These are phyloP conservation scores for Saccharomyces cerevisiae DNA, from an alignment of 805 yeast genomes.

Conservation along the genomic window DNA sequence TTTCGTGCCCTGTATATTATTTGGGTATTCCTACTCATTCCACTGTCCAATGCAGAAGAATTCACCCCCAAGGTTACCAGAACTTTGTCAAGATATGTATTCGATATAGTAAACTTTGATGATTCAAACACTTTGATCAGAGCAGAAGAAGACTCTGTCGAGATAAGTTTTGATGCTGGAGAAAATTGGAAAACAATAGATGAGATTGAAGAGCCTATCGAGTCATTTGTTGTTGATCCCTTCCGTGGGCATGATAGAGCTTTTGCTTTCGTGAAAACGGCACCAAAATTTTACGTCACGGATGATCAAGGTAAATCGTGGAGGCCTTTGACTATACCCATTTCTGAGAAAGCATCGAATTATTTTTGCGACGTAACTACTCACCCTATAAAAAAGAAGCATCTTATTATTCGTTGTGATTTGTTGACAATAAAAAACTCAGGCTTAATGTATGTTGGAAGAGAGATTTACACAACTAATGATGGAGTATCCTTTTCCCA, in stretches of 20 bases:
- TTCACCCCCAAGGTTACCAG: constrained; percentile 12
- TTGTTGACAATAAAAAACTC: constrained; percentile 3
- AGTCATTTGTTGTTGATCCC: constrained; percentile 10
- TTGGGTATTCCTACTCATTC: neutral
- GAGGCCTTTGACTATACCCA: constrained; percentile 7
- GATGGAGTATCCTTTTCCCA: neutral
- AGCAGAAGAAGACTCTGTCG: constrained; percentile 21
- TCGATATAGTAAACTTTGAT: constrained; percentile 33
- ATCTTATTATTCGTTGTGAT: constrained; percentile 8
- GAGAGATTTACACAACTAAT: neutral
- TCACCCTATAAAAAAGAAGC: constrained; percentile 13
- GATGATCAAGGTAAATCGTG: constrained; percentile 25
- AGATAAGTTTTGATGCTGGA: constrained; percentile 45
- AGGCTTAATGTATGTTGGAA: neutral
- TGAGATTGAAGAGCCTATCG: constrained; percentile 2
- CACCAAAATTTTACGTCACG: constrained; percentile 14
- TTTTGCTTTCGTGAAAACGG: constrained; percentile 5
- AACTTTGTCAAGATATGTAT: neutral
- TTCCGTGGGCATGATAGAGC: constrained; percentile 17
- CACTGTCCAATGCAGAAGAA: neutral
- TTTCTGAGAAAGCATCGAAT: neutral
- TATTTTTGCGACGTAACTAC: constrained; percentile 3
- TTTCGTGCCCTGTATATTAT: neutral
- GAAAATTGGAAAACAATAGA: constrained; percentile 33
- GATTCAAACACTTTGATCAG: constrained; percentile 42